Base-by-base conservation (phyloP, 2,329 filamentous ascomycete genomes). In the Stenocarpella maydis region DNA sequence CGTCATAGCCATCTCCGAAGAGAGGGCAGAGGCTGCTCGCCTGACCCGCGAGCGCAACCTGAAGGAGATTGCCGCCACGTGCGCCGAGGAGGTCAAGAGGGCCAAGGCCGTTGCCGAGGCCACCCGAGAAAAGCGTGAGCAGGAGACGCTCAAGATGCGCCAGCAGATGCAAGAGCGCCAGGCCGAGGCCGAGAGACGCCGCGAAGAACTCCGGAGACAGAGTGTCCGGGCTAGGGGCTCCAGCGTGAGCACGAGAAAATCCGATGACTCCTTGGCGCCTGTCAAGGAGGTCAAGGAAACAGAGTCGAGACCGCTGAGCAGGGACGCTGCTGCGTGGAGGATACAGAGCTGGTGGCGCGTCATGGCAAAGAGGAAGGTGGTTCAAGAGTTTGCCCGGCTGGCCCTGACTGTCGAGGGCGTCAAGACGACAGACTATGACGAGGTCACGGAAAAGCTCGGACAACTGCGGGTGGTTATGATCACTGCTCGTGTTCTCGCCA, bases 41-140 rank as follows among this genome's bases (percentile, higher is more conserved):
- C 87, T 93, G 73, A 91, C 92, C 1, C 87, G 93, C 69, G 92
- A 95, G 81, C 91, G 91, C 74, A 93, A 95, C 74, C 81, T 96
- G 21, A 92, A 92, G 10, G 92, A 95, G 78, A 94, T 95, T 52
- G 92, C 93, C 4, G 91, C 92, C 60, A 87, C 89, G 71, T 95
- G 93, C 76, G 93, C 93, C 24, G 92, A 94, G 78, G 93, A 96
- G 77, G 93, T 96, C 19, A 90, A 92, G 77, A 87, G 92, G 72
- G 92, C 92, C 65, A 95, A 95, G 83, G 91, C 92, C 63, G 86
- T 95, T n/a, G 92, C 92, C 17, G 92, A 94, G 78, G 90, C 87
- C 69, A 94, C 92, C 83, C 94, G 93, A 80, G 91, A 93, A 81
- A 91, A 91, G 78, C 89, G 93, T 72, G 91, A 94, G 76, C 90